A percentile compares a stretch with the other conserved stretches of the same genome.
phyloP scores from a whole-genome alignment of 208 protist genomes.

The Porcisia hertigi region DNA sequence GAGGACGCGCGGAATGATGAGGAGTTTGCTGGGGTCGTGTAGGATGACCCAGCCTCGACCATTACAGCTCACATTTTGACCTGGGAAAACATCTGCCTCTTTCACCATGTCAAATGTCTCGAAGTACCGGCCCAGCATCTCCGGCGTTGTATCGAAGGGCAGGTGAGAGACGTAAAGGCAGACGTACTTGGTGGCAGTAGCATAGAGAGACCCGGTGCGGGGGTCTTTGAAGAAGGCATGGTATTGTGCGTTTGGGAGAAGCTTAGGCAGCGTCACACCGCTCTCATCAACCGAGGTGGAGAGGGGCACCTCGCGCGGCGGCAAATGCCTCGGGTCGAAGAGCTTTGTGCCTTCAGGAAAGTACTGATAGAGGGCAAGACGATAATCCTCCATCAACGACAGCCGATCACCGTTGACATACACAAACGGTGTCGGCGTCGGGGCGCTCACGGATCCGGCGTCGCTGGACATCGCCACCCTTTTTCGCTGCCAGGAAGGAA shows the following conservation, averaged over 20 bases:
- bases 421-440: conserved; percentile 40
- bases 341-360: conserved; percentile 68
- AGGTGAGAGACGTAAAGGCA: conserved; percentile 77
- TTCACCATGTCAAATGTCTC: conserved; percentile 72
- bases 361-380: conserved; percentile 60
- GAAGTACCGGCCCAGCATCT: conserved; percentile 79
- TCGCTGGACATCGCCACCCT: conserved; percentile 21
- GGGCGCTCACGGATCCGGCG: conserved; percentile 11
- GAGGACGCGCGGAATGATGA: conserved; percentile 55
- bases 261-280: conserved; percentile 64
- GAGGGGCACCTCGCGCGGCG: conserved; percentile 56
- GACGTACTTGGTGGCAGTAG: conserved; percentile 34
- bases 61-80: conserved; percentile 43
- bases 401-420: conserved; percentile 76
- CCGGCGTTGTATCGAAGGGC: conserved; percentile 64
- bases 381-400: conserved; percentile 68
- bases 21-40: conserved; percentile 51
- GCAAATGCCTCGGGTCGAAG: conserved; percentile 61
- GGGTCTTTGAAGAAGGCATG: conserved; percentile 60
- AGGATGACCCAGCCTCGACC: conserved; percentile 81
- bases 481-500: not conserved
- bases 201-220: conserved; percentile 37
- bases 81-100: conserved; percentile 65
- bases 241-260: conserved; percentile 75
- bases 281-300: conserved; percentile 45